These are phyloP conservation scores for Esteya vermicola DNA, from an alignment of 2,329 filamentous ascomycete species.

Conservation along the genomic window DNA sequence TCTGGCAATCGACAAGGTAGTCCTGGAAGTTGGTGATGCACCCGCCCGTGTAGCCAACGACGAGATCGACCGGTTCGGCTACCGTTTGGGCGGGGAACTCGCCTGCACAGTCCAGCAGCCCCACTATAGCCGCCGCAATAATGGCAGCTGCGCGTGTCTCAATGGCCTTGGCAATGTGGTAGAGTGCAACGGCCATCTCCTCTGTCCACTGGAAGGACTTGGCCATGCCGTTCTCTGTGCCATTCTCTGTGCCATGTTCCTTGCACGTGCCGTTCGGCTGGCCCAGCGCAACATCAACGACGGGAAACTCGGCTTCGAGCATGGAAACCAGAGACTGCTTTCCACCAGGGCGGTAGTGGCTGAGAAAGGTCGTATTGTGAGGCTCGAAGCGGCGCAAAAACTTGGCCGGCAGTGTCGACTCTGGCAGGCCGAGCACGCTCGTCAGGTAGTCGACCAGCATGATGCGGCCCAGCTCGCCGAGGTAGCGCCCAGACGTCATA, in stretches of 20 bases:
- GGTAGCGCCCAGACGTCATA: conserved; percentile 67
- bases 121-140: conserved; percentile 58
- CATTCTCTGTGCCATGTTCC: not conserved
- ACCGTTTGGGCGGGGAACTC: conserved; percentile 35
- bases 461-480: conserved; percentile 62
- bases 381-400: conserved; percentile 42
- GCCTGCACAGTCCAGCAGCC: conserved; percentile 51
- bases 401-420: conserved; percentile 35
- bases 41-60: conserved; percentile 67
- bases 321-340: conserved; percentile 26
- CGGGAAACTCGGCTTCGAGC: conserved; percentile 39
- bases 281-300: conserved; percentile 10
- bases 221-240: not conserved
- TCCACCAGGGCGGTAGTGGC: conserved; percentile 47
- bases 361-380: conserved; percentile 59
- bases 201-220: conserved; percentile 47
- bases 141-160: conserved; percentile 60
- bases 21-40: conserved; percentile 70
- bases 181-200: conserved; percentile 42
- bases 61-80: conserved; percentile 36
- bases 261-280: not conserved
- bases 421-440: conserved; percentile 22
- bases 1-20: conserved; percentile 56
- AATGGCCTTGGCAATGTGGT: conserved; percentile 54
- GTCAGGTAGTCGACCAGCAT: conserved; percentile 53